phyloP scores from a whole-genome alignment of 2,329 filamentous ascomycete species.

The Neoascochyta sp. region DNA sequence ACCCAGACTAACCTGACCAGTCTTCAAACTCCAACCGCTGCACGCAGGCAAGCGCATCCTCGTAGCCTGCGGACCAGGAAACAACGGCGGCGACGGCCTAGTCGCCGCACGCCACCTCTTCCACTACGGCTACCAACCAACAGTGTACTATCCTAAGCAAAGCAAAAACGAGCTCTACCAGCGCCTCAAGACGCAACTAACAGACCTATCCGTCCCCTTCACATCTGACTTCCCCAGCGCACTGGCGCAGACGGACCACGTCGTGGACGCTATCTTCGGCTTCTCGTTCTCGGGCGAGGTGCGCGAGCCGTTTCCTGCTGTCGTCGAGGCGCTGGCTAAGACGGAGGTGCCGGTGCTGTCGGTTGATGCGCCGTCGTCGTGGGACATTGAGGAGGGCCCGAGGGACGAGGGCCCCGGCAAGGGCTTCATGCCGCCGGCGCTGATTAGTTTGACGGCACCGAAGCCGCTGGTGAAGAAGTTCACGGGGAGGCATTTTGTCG shows the following conservation, averaged over 20 bases:
- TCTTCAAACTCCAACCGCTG: slow-evolving; percentile 79
- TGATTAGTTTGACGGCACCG: slow-evolving; percentile 88
- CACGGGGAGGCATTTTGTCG: slow-evolving; percentile 83
- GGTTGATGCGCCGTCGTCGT: slow-evolving; percentile 90
- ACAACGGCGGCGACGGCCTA: slow-evolving; percentile 82
- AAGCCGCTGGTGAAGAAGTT: slow-evolving; percentile 87
- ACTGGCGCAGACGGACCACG: slow-evolving; percentile 66
- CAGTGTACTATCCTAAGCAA: slow-evolving; percentile 89
- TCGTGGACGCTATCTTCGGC: slow-evolving; percentile 92
- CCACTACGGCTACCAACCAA: slow-evolving; percentile 87
- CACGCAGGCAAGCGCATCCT: slow-evolving; percentile 69
- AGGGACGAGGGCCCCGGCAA: slow-evolving; percentile 72
- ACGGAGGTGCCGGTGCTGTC: slow-evolving; percentile 75
- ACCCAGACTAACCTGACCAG: slow-evolving; percentile 50
- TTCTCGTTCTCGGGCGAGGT: slow-evolving; percentile 93
- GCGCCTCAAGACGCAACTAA: slow-evolving; percentile 80
- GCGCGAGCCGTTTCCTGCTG: slow-evolving; percentile 81
- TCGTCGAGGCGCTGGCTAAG: slow-evolving; percentile 73
- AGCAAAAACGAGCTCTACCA: slow-evolving; percentile 88
- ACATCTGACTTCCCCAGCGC: slow-evolving; percentile 71
- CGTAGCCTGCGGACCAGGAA: slow-evolving; percentile 83
- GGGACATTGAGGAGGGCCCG: slow-evolving; percentile 86
- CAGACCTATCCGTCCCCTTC: slow-evolving; percentile 79
- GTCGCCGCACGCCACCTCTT: slow-evolving; percentile 88
- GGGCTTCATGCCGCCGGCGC: slow-evolving; percentile 71